Evolutionary conservation across 176 grass and related monocot genomes (phyloP).

Genomic region (Aegilops sharonensis): DNA sequence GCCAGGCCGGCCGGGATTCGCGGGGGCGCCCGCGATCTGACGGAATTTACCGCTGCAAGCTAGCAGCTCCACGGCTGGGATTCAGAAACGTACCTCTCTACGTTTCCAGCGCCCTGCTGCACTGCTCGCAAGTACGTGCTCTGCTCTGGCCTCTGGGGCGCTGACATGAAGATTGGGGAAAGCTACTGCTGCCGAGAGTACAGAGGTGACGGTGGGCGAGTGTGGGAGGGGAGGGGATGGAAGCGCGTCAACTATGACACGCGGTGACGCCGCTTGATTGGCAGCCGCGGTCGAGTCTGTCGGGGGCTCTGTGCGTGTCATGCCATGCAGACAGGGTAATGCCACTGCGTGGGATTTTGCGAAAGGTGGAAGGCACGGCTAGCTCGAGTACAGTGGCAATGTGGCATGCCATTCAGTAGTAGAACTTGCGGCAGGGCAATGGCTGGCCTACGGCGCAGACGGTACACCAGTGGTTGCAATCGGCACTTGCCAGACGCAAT

Average conservation of each 20-base stretch:
- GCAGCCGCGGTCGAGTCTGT: slow-evolving; percentile 39
- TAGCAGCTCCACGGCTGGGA: not conserved
- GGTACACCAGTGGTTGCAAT: too few relatives aligned
- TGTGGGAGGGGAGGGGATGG: not conserved
- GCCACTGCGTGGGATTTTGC: slow-evolving; percentile 14
- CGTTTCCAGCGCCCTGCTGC: not conserved
- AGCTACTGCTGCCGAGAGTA: not conserved
- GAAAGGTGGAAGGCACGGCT: not conserved
- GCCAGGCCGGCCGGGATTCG: slow-evolving; percentile 29
- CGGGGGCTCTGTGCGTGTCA: not conserved
- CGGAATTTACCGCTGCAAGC: slow-evolving; percentile 15
- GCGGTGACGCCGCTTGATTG: not conserved
- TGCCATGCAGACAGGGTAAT: not conserved
- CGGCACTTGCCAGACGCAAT: too few relatives aligned
- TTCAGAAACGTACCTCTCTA: slow-evolving; percentile 1
- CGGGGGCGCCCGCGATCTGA: slow-evolving; percentile 30
- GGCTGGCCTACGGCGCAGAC: not conserved
- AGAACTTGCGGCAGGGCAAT: slow-evolving; percentile 21
- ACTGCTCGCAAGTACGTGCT: not conserved
- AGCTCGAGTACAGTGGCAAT: not conserved
- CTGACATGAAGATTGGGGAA: not conserved
- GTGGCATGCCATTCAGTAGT: not conserved
- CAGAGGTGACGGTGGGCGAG: slow-evolving; percentile 16
- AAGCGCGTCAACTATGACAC: slow-evolving; percentile 36
- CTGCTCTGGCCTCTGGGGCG: not conserved